Conservation (phyloP, 75 land plant genomes). For the Pseudotsuga menziesii region DNA sequence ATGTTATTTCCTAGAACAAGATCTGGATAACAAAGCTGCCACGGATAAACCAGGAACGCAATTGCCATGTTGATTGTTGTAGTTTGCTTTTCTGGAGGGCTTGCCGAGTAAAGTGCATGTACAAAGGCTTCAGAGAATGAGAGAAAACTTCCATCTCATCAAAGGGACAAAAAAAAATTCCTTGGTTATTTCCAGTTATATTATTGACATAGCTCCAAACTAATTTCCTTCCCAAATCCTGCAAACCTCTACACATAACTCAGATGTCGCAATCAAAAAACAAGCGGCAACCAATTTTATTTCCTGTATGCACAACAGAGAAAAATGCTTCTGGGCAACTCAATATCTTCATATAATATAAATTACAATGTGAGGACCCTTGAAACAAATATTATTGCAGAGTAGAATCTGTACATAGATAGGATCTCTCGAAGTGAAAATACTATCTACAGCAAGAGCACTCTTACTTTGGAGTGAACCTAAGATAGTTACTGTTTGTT, state of each 20-base stretch:
- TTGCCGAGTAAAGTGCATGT: not conserved
- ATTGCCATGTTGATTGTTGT: not conserved
- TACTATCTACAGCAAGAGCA: conserved; percentile 7
- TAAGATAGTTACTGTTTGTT: not conserved
- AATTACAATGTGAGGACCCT: not conserved
- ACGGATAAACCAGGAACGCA: not conserved
- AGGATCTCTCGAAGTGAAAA: conserved; percentile 2
- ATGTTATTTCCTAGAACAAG: not conserved
- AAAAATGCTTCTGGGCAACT: not conserved
- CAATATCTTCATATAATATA: not conserved
- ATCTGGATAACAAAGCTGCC: not conserved
- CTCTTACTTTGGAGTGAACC: conserved; percentile 3
- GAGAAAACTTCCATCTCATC: not conserved
- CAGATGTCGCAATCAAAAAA: not conserved
- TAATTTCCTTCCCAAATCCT: not conserved
- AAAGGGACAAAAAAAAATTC: not conserved
- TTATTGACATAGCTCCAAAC: not conserved
- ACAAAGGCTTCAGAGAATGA: not conserved
- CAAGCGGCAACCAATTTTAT: not conserved
- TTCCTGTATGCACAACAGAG: not conserved
- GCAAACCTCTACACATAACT: not conserved
- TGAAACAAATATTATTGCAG: conserved; percentile 5
- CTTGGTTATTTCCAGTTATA: not conserved
- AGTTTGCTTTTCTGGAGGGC: not conserved
- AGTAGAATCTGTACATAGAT: conserved; percentile 8